Conservation (phyloP, 78 protist genomes). For the Goniomonas avonlea region DNA sequence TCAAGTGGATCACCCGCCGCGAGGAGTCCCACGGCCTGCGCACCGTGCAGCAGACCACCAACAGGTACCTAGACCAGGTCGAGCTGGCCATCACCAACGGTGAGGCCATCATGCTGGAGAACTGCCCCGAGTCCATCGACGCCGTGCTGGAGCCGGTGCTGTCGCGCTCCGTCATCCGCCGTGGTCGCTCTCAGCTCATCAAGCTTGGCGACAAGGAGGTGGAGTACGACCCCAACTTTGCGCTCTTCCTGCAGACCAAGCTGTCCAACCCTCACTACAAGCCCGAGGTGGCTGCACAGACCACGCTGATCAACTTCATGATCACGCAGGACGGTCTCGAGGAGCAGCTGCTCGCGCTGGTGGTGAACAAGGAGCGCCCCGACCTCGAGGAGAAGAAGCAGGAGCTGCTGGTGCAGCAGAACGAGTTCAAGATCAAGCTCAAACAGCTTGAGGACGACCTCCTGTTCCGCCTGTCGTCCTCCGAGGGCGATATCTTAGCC, state of each 20-base stretch:
- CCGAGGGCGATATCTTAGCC: constrained; percentile 69
- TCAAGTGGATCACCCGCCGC: constrained; percentile 48
- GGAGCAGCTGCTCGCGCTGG: constrained; percentile 82
- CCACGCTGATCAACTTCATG: constrained; percentile 79
- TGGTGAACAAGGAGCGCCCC: constrained; percentile 74
- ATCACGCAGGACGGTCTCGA: constrained; percentile 79
- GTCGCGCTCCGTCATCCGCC: not conserved
- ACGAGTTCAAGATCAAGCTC: constrained; percentile 54
- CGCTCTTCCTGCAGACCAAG: constrained; percentile 72
- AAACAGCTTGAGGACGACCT: constrained; percentile 52
- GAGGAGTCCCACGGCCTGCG: not conserved
- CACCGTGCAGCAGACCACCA: not conserved
- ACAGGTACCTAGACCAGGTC: constrained; percentile 32
- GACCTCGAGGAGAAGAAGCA: constrained; percentile 59
- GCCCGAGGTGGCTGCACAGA: constrained; percentile 81
- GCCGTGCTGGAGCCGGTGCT: constrained; percentile 57
- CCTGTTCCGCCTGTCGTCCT: constrained; percentile 48
- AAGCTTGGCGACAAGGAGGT: constrained; percentile 60
- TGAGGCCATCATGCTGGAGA: constrained; percentile 48
- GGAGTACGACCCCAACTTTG: constrained; percentile 50
- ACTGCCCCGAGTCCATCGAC: constrained; percentile 48
- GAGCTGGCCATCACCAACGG: constrained; percentile 45
- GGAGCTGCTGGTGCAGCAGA: constrained; percentile 48
- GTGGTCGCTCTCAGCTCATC: constrained; percentile 6
- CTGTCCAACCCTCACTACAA: constrained; percentile 77